These are phyloP conservation scores for Areca catechu DNA, from an alignment of 176 grass and related monocot genomes.

Conservation along the genomic window DNA sequence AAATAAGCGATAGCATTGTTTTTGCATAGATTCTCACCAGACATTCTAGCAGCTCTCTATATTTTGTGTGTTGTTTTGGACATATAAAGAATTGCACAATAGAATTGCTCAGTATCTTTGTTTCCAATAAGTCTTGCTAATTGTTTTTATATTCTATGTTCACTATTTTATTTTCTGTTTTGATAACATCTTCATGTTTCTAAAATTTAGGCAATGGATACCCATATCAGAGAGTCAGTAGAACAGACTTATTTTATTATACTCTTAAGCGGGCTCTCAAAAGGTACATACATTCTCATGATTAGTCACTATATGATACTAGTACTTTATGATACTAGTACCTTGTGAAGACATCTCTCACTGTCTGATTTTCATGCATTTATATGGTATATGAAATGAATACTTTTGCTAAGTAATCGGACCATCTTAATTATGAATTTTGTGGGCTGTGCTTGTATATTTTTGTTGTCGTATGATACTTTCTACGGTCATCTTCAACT, in stretches of 20 bases:
- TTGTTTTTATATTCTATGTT: background rate
- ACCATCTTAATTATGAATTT: too few relatives aligned
- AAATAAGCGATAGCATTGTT: background rate
- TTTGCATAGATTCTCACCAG: background rate
- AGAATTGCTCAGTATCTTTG: too few relatives aligned
- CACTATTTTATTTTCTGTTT: constrained; percentile 15
- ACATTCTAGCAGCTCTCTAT: too few relatives aligned
- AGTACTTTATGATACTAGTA: background rate
- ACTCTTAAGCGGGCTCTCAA: constrained; percentile 49
- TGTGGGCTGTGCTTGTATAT: too few relatives aligned
- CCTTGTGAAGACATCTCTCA: background rate
- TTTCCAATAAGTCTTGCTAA: constrained; percentile 8
- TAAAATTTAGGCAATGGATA: constrained; percentile 62
- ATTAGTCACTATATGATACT: constrained; percentile 5
- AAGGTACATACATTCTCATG: constrained; percentile 47
- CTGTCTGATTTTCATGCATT: too few relatives aligned
- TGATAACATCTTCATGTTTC: constrained; percentile 14
- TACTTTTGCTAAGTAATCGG: background rate
- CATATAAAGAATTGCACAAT: too few relatives aligned
- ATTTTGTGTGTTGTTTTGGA: too few relatives aligned
- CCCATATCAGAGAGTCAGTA: constrained; percentile 31
- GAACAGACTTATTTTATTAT: constrained; percentile 37
- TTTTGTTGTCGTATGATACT: too few relatives aligned
- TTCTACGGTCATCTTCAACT: too few relatives aligned
- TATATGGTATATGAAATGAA: too few relatives aligned